Conservation (phyloP, 2,329 filamentous ascomycete genomes). For the Trichophaea hybrida region DNA sequence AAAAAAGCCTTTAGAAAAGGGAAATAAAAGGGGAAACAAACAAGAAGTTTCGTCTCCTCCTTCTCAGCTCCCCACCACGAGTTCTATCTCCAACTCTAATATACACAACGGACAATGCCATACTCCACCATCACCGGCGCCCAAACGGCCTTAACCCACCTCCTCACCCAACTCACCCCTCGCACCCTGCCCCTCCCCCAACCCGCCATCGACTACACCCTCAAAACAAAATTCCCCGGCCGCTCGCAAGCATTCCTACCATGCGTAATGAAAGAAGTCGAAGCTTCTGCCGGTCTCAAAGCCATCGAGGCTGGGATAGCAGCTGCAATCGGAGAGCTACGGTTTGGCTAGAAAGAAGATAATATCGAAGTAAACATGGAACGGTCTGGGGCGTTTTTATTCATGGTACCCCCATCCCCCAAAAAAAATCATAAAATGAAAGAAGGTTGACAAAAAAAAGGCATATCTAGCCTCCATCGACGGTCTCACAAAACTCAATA, state of each 20-base stretch:
- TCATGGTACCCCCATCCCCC: constrained; percentile 26
- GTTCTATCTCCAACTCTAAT: too few relatives aligned
- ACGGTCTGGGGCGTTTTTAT: constrained; percentile 41
- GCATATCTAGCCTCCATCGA: constrained; percentile 44
- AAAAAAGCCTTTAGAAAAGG: not conserved
- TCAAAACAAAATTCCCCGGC: constrained; percentile 1
- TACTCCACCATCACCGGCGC: constrained; percentile 7
- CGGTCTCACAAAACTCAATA: constrained; percentile 38
- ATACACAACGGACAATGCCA: not conserved
- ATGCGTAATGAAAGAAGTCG: constrained; percentile 22
- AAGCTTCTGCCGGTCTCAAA: constrained; percentile 43
- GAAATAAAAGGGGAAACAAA: not conserved
- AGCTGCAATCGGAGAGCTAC: constrained; percentile 44
- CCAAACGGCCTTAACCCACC: not conserved
- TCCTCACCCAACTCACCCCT: not conserved
- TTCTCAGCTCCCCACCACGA: not conserved
- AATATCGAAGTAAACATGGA: constrained; percentile 41
- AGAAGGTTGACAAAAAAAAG: constrained; percentile 30
- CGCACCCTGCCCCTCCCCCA: not conserved
- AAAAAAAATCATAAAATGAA: not conserved
- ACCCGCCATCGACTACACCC: not conserved
- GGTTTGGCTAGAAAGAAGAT: constrained; percentile 34
- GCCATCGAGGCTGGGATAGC: constrained; percentile 46
- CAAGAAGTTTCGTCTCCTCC: not conserved
- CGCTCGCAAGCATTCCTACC: not conserved